Evolutionary conservation across 768 basidiomycete genomes (phyloP).

Genomic region (Pisolithus orientalis): DNA sequence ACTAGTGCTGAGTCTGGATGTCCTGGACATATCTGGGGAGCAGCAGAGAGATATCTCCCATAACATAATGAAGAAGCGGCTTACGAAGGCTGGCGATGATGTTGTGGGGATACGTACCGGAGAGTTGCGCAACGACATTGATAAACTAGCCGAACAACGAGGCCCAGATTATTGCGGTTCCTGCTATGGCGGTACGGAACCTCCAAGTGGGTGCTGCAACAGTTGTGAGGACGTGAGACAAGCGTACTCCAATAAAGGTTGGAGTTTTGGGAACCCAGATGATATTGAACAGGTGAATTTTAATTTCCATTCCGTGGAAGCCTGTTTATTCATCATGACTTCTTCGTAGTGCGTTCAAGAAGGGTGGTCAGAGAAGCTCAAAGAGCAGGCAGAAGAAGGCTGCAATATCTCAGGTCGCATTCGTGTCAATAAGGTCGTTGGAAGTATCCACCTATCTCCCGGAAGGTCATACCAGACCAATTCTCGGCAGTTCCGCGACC

Average conservation of each 20-base stretch:
- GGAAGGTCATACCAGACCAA: constrained; percentile 93
- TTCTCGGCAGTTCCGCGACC: constrained; percentile 71
- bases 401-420: constrained; percentile 91
- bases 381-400: constrained; percentile 88
- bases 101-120: constrained; percentile 50
- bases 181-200: constrained; percentile 84
- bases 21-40: constrained; percentile 98
- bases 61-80: constrained; percentile 78
- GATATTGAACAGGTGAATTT: constrained; percentile 80
- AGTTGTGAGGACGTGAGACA: constrained; percentile 92
- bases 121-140: constrained; percentile 83
- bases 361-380: constrained; percentile 91
- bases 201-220: constrained; percentile 85
- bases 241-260: constrained; percentile 86
- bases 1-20: constrained; percentile 88
- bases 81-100: constrained; percentile 52
- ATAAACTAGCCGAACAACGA: constrained; percentile 63
- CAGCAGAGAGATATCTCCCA: constrained; percentile 87
- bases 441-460: constrained; percentile 92
- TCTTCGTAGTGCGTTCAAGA: constrained; percentile 74
- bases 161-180: constrained; percentile 81
- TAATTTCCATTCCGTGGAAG: neutral
- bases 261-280: constrained; percentile 92
- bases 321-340: neutral
- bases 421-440: constrained; percentile 94